These are phyloP conservation scores for Vinca minor DNA, from an alignment of 257 asterid genomes.

Conservation along the genomic window DNA sequence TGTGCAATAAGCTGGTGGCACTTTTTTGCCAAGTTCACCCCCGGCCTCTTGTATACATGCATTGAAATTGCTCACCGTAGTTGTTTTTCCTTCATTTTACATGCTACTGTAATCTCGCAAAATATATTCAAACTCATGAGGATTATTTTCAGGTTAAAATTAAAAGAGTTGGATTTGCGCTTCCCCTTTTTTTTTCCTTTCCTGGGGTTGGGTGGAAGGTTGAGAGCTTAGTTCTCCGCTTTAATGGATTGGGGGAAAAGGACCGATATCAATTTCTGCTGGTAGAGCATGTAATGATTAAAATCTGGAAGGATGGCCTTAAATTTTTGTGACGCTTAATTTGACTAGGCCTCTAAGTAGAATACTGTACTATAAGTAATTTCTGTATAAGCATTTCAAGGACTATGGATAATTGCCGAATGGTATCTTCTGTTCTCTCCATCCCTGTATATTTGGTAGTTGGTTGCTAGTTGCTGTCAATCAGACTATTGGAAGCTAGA, in stretches of 20 bases:
- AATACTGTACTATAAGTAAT: background rate
- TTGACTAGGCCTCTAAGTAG: background rate
- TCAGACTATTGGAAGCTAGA: background rate
- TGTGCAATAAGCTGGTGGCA: background rate
- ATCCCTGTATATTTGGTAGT: background rate
- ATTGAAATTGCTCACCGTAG: background rate
- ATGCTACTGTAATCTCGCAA: background rate
- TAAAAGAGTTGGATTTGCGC: background rate
- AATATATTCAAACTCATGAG: background rate
- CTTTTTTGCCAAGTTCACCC: background rate
- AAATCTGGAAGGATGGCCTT: background rate
- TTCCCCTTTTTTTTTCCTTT: background rate
- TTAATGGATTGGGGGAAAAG: too few relatives aligned
- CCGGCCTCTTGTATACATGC: background rate
- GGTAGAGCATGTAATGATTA: background rate
- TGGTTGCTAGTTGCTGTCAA: background rate
- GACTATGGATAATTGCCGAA: background rate
- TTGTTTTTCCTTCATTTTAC: background rate
- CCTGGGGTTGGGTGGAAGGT: background rate
- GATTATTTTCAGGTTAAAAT: background rate
- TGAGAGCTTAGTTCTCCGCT: background rate
- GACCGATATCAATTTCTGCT: background rate
- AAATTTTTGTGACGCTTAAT: background rate
- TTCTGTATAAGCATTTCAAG: background rate
- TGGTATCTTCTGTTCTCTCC: background rate